Percentiles rank a stretch among this genome's conserved stretches.
These are phyloP conservation scores for Penicillium manginii DNA, from an alignment of 495 filamentous ascomycete species.

Conservation along the genomic window DNA sequence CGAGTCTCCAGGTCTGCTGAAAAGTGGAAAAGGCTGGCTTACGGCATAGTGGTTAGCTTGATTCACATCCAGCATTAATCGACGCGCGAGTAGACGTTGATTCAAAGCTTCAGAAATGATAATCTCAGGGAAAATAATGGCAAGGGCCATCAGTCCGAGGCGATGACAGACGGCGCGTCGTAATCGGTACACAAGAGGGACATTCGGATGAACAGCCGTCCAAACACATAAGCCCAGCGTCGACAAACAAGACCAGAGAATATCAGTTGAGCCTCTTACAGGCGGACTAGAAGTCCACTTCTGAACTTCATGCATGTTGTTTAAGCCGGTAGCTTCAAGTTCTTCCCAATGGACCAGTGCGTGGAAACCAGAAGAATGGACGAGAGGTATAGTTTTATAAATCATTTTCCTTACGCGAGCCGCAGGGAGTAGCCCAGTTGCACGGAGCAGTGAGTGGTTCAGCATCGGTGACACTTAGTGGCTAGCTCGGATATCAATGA, in stretches of 20 bases:
- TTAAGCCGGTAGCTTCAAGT: too few species aligned
- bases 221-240: neutral
- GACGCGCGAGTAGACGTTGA: neutral
- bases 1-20: too few species aligned
- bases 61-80: neutral
- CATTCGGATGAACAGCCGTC: conserved; percentile 1
- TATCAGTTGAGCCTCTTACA: neutral
- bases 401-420: neutral
- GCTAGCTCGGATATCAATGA: neutral
- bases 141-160: conserved; percentile 1
- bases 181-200: conserved; percentile 2
- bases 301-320: neutral
- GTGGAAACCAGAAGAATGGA: neutral
- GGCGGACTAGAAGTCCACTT: neutral
- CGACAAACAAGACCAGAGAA: conserved; percentile 3
- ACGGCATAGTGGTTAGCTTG: neutral
- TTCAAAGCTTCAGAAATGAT: conserved; percentile 4
- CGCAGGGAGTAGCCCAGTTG: neutral
- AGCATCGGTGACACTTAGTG: neutral
- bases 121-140: conserved; percentile 1
- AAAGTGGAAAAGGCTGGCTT: neutral
- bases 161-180: conserved; percentile 1
- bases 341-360: neutral
- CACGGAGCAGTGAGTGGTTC: neutral
- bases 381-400: neutral